Conservation (phyloP, 495 filamentous ascomycete genomes). For the Penicillium antarcticum region DNA sequence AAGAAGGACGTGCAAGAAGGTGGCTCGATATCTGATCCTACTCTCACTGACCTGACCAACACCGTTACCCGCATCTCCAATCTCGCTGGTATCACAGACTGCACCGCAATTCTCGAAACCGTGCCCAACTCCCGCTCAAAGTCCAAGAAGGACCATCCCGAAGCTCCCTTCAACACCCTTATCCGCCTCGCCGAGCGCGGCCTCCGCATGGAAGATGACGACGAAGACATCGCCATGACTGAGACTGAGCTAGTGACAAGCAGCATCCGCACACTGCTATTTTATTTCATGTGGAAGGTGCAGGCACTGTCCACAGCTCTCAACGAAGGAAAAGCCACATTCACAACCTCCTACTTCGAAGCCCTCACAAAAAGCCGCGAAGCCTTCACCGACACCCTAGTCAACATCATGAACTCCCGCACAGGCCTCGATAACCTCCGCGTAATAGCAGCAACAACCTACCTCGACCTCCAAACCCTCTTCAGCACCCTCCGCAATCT, state of each 20-base stretch:
- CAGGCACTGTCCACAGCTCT: constrained; percentile 43
- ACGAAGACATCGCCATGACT: constrained; percentile 60
- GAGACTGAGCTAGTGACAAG: constrained; percentile 74
- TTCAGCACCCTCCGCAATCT: constrained; percentile 66
- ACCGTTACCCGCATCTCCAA: constrained; percentile 81
- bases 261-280: constrained; percentile 68
- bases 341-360: constrained; percentile 48
- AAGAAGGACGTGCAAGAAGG: constrained; percentile 62
- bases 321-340: constrained; percentile 42
- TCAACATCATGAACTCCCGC: constrained; percentile 58
- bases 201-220: constrained; percentile 50
- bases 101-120: constrained; percentile 66
- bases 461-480: constrained; percentile 78
- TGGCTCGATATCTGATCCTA: constrained; percentile 55
- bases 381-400: constrained; percentile 56
- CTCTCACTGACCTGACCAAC: constrained; percentile 69
- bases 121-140: constrained; percentile 40
- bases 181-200: constrained; percentile 67
- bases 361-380: constrained; percentile 42
- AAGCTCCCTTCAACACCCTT: constrained; percentile 63
- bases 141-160: constrained; percentile 42
- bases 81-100: constrained; percentile 76
- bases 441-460: constrained; percentile 64
- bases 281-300: constrained; percentile 96
- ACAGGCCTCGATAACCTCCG: constrained; percentile 69